Conservation (phyloP, 2,329 filamentous ascomycete genomes). For the Gliomastix tumulicola region DNA sequence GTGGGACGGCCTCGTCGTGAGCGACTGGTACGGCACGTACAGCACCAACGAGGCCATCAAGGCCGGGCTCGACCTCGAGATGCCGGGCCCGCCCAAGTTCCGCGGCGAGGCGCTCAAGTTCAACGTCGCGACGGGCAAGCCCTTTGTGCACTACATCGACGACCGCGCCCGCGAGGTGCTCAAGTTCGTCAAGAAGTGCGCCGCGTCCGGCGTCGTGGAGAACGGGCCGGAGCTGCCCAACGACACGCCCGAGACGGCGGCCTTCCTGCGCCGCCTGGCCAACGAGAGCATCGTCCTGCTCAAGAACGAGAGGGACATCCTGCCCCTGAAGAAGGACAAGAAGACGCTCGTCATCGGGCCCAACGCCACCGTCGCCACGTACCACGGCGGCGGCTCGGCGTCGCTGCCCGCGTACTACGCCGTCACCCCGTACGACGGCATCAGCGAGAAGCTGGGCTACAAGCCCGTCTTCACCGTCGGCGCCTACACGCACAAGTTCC, state of each 20-base stretch:
- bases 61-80: conserved; percentile 51
- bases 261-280: conserved; percentile 57
- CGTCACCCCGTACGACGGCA: conserved; percentile 66
- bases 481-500: conserved; percentile 56
- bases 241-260: conserved; percentile 55
- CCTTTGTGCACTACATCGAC: conserved; percentile 46
- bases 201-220: conserved; percentile 14
- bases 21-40: conserved; percentile 54
- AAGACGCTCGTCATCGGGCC: conserved; percentile 52
- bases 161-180: conserved; percentile 51
- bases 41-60: conserved; percentile 41
- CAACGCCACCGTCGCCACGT: conserved; percentile 48
- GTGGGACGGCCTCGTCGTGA: conserved; percentile 51
- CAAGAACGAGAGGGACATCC: conserved; percentile 59
- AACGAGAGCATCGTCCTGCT: conserved; percentile 66
- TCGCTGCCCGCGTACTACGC: conserved; percentile 56
- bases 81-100: conserved; percentile 48
- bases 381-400: conserved; percentile 61
- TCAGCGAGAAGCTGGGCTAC: conserved; percentile 41
- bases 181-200: conserved; percentile 46
- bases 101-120: conserved; percentile 44
- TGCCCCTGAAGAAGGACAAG: conserved; percentile 58
- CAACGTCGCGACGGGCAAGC: conserved; percentile 48
- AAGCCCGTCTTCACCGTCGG: conserved; percentile 48
- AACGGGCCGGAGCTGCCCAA: conserved; percentile 43